Conservation (phyloP, 192 early-diverging fungal species). For the Linnemannia exigua region DNA sequence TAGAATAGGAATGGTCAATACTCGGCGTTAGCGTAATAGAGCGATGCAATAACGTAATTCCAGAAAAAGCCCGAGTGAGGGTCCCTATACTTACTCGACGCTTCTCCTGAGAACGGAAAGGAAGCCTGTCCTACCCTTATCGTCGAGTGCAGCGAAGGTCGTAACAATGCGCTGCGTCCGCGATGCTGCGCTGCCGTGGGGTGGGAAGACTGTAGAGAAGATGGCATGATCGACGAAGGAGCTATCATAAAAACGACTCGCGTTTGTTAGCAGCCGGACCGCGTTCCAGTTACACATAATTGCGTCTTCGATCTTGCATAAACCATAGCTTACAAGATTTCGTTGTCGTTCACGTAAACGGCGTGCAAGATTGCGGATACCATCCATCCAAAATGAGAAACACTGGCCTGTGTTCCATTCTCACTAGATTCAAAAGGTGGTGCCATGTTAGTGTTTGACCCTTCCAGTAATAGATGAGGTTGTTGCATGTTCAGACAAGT, state of each 20-base stretch:
- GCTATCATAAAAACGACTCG: constrained; percentile 34
- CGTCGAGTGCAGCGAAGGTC: constrained; percentile 74
- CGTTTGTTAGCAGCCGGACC: neutral
- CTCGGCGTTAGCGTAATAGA: neutral
- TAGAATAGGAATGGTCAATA: constrained; percentile 18
- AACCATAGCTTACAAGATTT: constrained; percentile 72
- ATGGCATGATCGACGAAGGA: constrained; percentile 73
- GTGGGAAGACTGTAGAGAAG: constrained; percentile 73
- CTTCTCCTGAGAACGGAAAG: constrained; percentile 81
- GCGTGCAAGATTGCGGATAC: constrained; percentile 84
- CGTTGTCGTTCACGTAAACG: constrained; percentile 88
- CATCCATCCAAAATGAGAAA: constrained; percentile 86
- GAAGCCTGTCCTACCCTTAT: constrained; percentile 81
- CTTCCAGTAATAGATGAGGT: neutral
- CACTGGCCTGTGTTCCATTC: constrained; percentile 64
- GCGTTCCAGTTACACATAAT: neutral
- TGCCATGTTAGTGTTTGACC: neutral
- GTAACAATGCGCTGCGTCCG: constrained; percentile 79
- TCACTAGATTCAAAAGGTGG: constrained; percentile 18
- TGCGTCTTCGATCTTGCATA: neutral
- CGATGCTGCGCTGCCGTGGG: constrained; percentile 62
- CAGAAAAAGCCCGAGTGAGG: neutral
- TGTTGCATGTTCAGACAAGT: too few species aligned
- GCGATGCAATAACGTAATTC: neutral
- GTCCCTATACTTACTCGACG: constrained; percentile 60